A percentile compares a stretch with the other conserved stretches of the same genome.
These are phyloP conservation scores for Suillus placidus DNA, from an alignment of 768 basidiomycete genomes.

Conservation along the genomic window DNA sequence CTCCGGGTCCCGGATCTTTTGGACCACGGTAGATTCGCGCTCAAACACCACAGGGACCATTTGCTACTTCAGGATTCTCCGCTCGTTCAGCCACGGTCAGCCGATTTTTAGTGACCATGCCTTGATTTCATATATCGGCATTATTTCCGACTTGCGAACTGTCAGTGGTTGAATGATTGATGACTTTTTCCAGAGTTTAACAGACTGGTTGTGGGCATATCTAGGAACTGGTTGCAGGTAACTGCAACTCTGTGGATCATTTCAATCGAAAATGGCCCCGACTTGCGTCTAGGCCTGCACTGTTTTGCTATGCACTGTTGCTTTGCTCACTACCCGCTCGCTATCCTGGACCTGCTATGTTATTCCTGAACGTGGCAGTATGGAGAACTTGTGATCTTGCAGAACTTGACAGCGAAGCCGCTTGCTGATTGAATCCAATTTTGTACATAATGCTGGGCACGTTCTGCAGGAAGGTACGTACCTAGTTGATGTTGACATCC, in stretches of 20 bases:
- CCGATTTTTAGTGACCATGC: neutral
- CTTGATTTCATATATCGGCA: neutral
- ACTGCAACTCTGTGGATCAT: neutral
- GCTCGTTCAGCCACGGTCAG: neutral
- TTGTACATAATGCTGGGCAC: neutral
- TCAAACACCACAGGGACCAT: neutral
- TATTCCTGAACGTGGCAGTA: neutral
- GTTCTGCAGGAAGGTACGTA: neutral
- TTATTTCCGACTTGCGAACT: neutral
- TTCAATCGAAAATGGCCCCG: neutral
- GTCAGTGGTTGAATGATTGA: neutral
- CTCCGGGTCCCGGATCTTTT: neutral
- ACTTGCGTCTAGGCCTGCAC: neutral
- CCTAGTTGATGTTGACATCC: neutral
- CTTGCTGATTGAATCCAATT: neutral
- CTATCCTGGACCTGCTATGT: neutral
- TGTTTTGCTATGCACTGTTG: neutral
- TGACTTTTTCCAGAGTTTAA: neutral
- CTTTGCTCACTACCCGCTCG: neutral
- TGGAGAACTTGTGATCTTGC: neutral
- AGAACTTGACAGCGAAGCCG: neutral
- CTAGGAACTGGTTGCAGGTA: neutral
- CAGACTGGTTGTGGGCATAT: neutral
- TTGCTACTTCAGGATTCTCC: neutral
- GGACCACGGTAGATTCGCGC: neutral